A percentile compares a stretch with the other conserved stretches of the same genome.
These are phyloP conservation scores for Neonectria sp. DNA, from an alignment of 2,329 filamentous ascomycete genomes.

Conservation along the genomic window DNA sequence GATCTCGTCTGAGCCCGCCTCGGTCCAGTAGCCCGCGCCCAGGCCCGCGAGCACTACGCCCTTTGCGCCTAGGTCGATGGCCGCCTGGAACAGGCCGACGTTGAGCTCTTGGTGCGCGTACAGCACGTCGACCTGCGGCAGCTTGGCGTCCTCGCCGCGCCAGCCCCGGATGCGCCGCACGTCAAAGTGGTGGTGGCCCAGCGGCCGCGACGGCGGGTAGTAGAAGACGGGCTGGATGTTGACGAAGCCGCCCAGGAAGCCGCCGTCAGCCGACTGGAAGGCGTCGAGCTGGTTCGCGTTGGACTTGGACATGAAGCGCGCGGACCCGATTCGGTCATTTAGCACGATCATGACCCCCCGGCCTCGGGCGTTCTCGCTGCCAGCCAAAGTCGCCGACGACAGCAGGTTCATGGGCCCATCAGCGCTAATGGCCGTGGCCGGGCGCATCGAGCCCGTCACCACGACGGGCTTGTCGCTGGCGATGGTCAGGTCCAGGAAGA, in stretches of 20 bases:
- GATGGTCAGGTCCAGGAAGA: constrained; percentile 73
- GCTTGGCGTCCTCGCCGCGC: constrained; percentile 44
- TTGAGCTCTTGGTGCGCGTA: constrained; percentile 70
- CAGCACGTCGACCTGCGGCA: constrained; percentile 71
- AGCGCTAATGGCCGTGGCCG: constrained; percentile 73
- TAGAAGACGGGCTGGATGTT: constrained; percentile 73
- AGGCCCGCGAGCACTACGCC: constrained; percentile 71
- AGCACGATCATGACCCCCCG: constrained; percentile 73
- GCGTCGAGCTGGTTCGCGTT: constrained; percentile 75
- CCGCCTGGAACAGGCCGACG: constrained; percentile 61
- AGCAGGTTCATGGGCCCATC: constrained; percentile 76
- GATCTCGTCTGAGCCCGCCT: constrained; percentile 56
- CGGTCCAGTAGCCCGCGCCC: constrained; percentile 67
- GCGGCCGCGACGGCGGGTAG: constrained; percentile 65
- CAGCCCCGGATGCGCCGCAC: constrained; percentile 45
- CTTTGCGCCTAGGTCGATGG: constrained; percentile 64
- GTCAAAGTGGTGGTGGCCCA: constrained; percentile 62
- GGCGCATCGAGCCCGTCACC: constrained; percentile 74
- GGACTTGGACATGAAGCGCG: constrained; percentile 73
- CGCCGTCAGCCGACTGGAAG: constrained; percentile 71
- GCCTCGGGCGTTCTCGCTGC: constrained; percentile 58
- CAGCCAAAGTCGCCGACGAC: constrained; percentile 71
- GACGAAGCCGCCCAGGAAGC: constrained; percentile 71
- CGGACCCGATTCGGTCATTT: constrained; percentile 72
- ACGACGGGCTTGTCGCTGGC: constrained; percentile 72